Base-by-base conservation (phyloP, 768 basidiomycete species). In the Coprinopsis cinerea region DNA sequence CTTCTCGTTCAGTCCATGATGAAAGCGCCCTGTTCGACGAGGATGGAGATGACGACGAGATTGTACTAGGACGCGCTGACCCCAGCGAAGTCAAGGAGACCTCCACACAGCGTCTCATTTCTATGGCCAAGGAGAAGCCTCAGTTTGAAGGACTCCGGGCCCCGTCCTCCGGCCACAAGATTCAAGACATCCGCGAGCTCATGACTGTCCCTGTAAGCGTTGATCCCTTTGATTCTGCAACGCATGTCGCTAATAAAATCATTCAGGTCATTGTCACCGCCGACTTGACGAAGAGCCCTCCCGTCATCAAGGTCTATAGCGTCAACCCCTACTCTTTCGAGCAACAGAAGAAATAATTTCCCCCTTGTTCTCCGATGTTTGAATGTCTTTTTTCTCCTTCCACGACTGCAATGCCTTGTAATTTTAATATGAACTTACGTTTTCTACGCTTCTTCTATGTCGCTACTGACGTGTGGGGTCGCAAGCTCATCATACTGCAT, bases 271-370 rank as follows among this genome's bases (percentile, higher is more conserved):
- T 96, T 60, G 85, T 96, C 57, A 94, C 92, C 35, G 92, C 92
- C 26, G 93, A 97, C 65, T 69, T 95, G 58, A 92, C 91, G 54
- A 96, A 95, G 80, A 92, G 88, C 58, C 93, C 93, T 34, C 93
- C 93, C 3, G 90, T 97, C 60, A 88, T 98, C 76, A 94, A 96
- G 68, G 92, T 98, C 50, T 93, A 93, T 75, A 92, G 91, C 59
- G 88, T 92, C 61, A 93, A 93, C 63, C 92, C 92, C 6, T 94
- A 89, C 65, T 46, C 50, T 35, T 15, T 18, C 18, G 23, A 22
- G 10, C 41, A 43, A 43, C 18, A 5, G 6, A 43, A 43, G 23
- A 9, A 43, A 23, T 34, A 34, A 43, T 24, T 7, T 4, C 11
- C 41, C 41, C 41, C 13, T 43, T 26, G 4, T 7, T 24, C 20